Base-by-base conservation (phyloP, 441 rosid species). In the Erodium trifolium region DNA sequence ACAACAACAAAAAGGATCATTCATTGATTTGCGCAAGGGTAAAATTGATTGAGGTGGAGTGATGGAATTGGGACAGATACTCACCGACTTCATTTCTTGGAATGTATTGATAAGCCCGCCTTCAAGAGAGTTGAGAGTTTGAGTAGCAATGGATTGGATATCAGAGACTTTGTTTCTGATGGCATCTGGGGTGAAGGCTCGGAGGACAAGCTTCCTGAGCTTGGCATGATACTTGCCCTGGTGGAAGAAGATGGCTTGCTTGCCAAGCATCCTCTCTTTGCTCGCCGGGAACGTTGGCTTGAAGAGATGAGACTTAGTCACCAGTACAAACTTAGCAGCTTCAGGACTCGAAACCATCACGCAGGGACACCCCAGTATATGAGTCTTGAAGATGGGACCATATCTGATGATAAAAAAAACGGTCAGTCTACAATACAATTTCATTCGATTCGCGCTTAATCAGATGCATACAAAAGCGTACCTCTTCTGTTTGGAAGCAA, bases 241-340 rank as follows among this genome's bases (percentile, higher is more conserved):
- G 79, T 86, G 92, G 71, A 93, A 93, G 81, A 93, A 93, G 73
- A 91, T 88, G 41, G 99, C 99, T 79, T 89, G 90, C 75, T 86
- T 90, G 18, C 99, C 99, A 0, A 91, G 7, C 93, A 93, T 93
- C 87, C 92, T 82, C 77, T 93, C 99, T 79, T 93, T 93, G 59
- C 97, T 93, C 2, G 91, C 97, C 0, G 99, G 99, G 57, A 87
- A 93, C 59, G 97, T 93, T 3, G 99, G 99, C 79, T 93, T 93
- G 78, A 93, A 93, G 39, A 93, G 88, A 80, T 89, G 87, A 34
- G 97, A 78, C 68, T 78, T 84, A 0, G 92, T 93, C 0, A 80
- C 91, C 0, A 91, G 88, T 14, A 93, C 99, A 67, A 91, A 91
- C 79, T 85, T 93, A 0, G 93, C 99, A n/a, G 97, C 97, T 64